phyloP scores from a whole-genome alignment of 1,139 yeast species.

The Candida gigantensis region DNA sequence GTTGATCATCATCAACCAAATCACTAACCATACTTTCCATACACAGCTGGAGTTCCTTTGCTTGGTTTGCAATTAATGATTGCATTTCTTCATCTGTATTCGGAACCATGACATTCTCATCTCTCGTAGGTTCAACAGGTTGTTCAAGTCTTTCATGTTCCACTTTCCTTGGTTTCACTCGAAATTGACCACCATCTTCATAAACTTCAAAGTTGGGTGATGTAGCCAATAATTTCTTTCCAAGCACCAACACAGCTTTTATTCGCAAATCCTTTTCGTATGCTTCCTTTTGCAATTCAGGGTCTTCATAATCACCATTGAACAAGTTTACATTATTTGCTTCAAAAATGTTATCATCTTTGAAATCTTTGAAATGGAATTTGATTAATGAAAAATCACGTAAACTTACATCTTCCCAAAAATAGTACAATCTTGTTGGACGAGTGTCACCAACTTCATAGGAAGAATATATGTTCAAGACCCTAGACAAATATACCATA shows the following conservation, averaged over 20 bases:
- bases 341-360: constrained; percentile 47
- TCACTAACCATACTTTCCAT: constrained; percentile 22
- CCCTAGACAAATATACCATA: constrained; percentile 1
- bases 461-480: constrained; percentile 8
- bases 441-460: constrained; percentile 12
- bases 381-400: constrained; percentile 60
- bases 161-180: constrained; percentile 5
- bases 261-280: constrained; percentile 28
- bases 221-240: constrained; percentile 13
- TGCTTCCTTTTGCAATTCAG: constrained; percentile 12
- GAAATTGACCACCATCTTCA: constrained; percentile 1
- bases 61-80: constrained; percentile 29
- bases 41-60: constrained; percentile 12
- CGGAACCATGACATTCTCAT: constrained; percentile 15
- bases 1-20: constrained; percentile 15
- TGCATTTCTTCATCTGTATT: constrained; percentile 32
- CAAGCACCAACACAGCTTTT: constrained; percentile 23
- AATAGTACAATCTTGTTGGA: constrained; percentile 53
- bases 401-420: constrained; percentile 62
- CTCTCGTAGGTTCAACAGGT: too few species aligned
- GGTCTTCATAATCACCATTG: constrained; percentile 35
- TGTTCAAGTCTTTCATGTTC: too few species aligned
- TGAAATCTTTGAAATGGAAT: constrained; percentile 58
- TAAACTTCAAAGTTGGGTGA: constrained; percentile 5
- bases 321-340: constrained; percentile 33